Percentiles rank a stretch among this genome's conserved stretches.
Evolutionary conservation across 805 yeast species (phyloP).

Genomic region (Cyberlindnera japonica): DNA sequence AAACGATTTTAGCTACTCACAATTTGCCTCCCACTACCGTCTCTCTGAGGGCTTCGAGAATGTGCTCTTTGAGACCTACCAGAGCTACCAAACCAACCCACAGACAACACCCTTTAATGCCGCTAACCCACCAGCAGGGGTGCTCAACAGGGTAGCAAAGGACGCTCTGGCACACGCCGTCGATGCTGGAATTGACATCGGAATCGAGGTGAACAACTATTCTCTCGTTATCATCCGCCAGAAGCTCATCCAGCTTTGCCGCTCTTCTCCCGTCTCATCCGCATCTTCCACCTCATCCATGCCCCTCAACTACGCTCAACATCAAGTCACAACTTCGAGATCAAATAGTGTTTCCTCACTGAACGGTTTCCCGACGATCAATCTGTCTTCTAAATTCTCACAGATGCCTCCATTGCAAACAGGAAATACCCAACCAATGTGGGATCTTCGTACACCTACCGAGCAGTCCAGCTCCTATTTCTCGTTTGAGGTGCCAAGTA

Average conservation of each 20-base stretch:
- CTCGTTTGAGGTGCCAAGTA: constrained; percentile 24
- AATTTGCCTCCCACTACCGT: constrained; percentile 27
- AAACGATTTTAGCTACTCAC: constrained; percentile 24
- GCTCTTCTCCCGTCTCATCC: constrained; percentile 10
- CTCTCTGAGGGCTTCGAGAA: constrained; percentile 40
- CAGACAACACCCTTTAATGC: constrained; percentile 66
- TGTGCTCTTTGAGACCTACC: constrained; percentile 44
- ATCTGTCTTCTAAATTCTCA: constrained; percentile 21
- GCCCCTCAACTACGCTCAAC: constrained; percentile 9
- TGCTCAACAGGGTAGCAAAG: constrained; percentile 57
- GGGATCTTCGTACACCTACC: constrained; percentile 21
- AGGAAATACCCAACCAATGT: constrained; percentile 5
- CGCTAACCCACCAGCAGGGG: constrained; percentile 63
- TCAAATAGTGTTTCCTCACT: constrained; percentile 20
- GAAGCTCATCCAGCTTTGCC: constrained; percentile 30
- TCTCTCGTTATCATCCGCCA: constrained; percentile 37
- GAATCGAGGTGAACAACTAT: constrained; percentile 36
- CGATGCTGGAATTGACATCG: constrained; percentile 32
- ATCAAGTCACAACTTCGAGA: constrained; percentile 15
- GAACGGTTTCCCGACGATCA: constrained; percentile 20
- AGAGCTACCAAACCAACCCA: constrained; percentile 50
- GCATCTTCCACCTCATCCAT: constrained; percentile 4
- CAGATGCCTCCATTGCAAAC: constrained; percentile 11
- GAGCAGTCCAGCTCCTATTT: constrained; percentile 18
- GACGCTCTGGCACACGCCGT: constrained; percentile 42